Percentiles rank a stretch among this genome's conserved stretches.
phyloP scores from a whole-genome alignment of 163 green algal genomes.

The Scenedesmus sp. region DNA sequence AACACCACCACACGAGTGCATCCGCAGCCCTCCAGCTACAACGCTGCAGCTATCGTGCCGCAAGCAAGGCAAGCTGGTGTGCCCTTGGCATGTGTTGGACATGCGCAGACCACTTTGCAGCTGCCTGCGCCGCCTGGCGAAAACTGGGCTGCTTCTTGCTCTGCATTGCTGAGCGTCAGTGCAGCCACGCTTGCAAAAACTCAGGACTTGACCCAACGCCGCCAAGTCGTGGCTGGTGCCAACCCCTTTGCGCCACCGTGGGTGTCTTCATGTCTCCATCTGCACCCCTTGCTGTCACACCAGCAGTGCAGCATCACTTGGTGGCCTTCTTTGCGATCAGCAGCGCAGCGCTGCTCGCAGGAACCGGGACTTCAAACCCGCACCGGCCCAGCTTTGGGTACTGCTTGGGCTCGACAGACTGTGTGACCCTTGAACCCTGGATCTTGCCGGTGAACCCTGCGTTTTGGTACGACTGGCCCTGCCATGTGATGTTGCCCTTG shows the following conservation, averaged over 20 bases:
- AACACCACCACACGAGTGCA: too few species aligned
- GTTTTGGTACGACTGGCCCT: constrained; percentile 12
- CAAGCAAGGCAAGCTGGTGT: not conserved
- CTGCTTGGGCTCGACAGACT: not conserved
- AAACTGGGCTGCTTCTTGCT: too few species aligned
- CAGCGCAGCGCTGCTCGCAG: constrained; percentile 33
- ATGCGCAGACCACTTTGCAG: too few species aligned
- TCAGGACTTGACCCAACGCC: too few species aligned
- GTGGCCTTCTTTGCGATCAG: not conserved
- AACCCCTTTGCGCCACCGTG: too few species aligned
- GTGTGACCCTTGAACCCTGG: not conserved
- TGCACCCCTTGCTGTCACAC: not conserved
- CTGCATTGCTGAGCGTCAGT: too few species aligned
- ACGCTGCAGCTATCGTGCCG: not conserved
- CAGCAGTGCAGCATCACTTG: not conserved
- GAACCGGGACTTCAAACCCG: constrained; percentile 25
- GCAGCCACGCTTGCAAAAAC: too few species aligned
- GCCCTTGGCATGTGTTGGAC: not conserved
- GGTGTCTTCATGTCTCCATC: not conserved
- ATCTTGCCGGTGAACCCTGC: constrained; percentile 3
- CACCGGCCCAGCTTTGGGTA: constrained; percentile 8
- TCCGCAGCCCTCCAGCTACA: not conserved
- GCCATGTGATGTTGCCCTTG: constrained; percentile 2
- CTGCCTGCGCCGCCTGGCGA: too few species aligned
- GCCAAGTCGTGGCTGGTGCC: too few species aligned